phyloP scores from a whole-genome alignment of 2,329 filamentous ascomycete species.

The Magnaporthales sp. region DNA sequence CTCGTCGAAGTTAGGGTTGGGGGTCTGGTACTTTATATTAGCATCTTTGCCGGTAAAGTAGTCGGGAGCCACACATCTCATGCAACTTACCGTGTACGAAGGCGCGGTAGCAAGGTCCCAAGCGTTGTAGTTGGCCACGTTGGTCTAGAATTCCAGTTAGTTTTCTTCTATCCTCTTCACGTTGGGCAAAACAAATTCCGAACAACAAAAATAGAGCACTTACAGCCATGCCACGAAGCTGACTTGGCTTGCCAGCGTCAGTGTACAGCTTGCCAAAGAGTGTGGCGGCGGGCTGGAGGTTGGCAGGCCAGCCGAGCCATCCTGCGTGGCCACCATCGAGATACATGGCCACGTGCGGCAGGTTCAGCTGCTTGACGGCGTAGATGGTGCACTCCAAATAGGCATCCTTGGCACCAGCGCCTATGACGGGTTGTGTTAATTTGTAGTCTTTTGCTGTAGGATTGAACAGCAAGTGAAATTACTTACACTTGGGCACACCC shows the following conservation, averaged over 20 bases:
- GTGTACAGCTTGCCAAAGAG: slow-evolving; percentile 40
- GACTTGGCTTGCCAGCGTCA: slow-evolving; percentile 36
- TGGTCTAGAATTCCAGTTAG: slow-evolving; percentile 24
- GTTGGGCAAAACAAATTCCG: not conserved
- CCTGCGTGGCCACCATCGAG: slow-evolving; percentile 49
- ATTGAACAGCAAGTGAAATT: not conserved
- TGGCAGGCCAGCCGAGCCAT: slow-evolving; percentile 50
- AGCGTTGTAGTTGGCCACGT: slow-evolving; percentile 50
- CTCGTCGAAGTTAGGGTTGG: slow-evolving; percentile 41
- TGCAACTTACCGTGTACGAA: slow-evolving; percentile 29
- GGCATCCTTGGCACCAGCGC: slow-evolving; percentile 30
- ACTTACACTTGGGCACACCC: slow-evolving; percentile 36
- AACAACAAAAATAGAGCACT: not conserved
- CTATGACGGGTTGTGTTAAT: not conserved
- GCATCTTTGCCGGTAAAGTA: not conserved
- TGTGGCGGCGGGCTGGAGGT: slow-evolving; percentile 37
- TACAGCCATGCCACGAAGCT: slow-evolving; percentile 40
- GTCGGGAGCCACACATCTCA: slow-evolving; percentile 10
- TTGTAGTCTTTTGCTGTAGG: not conserved
- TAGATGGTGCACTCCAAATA: slow-evolving; percentile 43
- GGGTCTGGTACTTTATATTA: not conserved
- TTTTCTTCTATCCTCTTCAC: not conserved
- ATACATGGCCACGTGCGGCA: slow-evolving; percentile 50
- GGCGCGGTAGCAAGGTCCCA: slow-evolving; percentile 33
- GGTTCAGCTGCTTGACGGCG: slow-evolving; percentile 40